Conservation (phyloP, 2,329 filamentous ascomycete species). For the Daldinia sp. region DNA sequence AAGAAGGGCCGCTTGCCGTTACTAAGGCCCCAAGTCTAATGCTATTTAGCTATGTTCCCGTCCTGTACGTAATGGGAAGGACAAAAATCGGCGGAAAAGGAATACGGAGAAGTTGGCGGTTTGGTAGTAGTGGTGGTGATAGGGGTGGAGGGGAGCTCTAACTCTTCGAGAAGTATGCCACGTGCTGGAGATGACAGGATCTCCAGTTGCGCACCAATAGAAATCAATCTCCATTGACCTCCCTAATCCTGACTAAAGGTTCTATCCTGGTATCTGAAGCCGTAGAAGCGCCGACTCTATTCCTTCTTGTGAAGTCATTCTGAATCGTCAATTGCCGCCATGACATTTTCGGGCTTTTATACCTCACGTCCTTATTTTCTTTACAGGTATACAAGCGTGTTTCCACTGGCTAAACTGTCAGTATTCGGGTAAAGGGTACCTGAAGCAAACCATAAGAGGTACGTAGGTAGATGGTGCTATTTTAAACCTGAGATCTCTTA, state of each 20-base stretch:
- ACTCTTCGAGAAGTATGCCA: constrained; percentile 32
- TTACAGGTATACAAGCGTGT: background rate
- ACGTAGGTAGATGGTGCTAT: constrained; percentile 5
- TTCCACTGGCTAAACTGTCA: background rate
- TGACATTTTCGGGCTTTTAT: background rate
- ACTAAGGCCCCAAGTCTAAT: constrained; percentile 29
- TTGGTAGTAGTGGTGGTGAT: constrained; percentile 5
- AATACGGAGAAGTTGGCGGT: constrained; percentile 19
- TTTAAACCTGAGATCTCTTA: background rate
- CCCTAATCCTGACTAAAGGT: constrained; percentile 34
- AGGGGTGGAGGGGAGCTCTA: constrained; percentile 18
- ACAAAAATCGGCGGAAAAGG: constrained; percentile 7
- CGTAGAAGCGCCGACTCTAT: constrained; percentile 41
- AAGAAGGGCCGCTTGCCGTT: constrained; percentile 38
- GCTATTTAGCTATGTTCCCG: constrained; percentile 22
- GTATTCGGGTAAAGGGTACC: background rate
- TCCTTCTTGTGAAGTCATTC: constrained; percentile 10
- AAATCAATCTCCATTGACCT: constrained; percentile 17
- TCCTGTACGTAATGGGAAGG: constrained; percentile 13
- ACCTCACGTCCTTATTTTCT: background rate
- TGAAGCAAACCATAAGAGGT: background rate
- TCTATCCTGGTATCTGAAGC: constrained; percentile 29
- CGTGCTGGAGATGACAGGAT: constrained; percentile 29
- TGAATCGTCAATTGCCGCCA: background rate
- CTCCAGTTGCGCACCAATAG: constrained; percentile 38